Percentiles rank a stretch among this genome's conserved stretches.
Conservation (phyloP, 2,329 filamentous ascomycete genomes). For the Microcyclospora pomicola region DNA sequence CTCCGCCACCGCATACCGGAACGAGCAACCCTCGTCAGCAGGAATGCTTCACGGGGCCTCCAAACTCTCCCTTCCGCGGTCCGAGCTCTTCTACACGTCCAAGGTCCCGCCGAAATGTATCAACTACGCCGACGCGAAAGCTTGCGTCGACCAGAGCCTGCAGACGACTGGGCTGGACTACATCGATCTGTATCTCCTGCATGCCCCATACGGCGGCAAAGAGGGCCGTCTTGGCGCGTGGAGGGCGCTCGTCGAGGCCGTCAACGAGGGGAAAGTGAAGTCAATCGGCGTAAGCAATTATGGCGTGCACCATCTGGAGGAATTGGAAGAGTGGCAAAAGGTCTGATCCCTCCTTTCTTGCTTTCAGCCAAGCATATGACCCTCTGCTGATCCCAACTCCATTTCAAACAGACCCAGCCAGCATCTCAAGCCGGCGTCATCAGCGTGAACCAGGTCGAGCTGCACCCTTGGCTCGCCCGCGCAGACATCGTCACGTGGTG, state of each 20-base stretch:
- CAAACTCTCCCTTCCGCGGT: slow-evolving; percentile 38
- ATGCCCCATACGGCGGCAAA: slow-evolving; percentile 40
- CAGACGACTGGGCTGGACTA: slow-evolving; percentile 40
- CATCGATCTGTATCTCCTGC: slow-evolving; percentile 36
- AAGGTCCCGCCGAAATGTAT: slow-evolving; percentile 41
- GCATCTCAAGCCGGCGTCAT: slow-evolving; percentile 54
- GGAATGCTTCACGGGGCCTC: slow-evolving; percentile 30
- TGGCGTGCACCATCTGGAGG: slow-evolving; percentile 41
- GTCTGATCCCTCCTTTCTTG: slow-evolving; percentile 11
- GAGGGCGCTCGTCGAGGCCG: slow-evolving; percentile 41
- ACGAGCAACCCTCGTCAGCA: slow-evolving; percentile 41
- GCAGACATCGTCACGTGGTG: slow-evolving; percentile 71
- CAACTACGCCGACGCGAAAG: slow-evolving; percentile 51
- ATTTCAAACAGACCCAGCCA: slow-evolving; percentile 10
- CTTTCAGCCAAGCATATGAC: too few species aligned
- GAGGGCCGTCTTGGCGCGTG: slow-evolving; percentile 37
- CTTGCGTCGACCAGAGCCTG: slow-evolving; percentile 50
- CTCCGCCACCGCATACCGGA: slow-evolving; percentile 43
- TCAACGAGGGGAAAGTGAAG: slow-evolving; percentile 37
- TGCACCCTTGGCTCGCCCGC: slow-evolving; percentile 80
- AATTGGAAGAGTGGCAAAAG: slow-evolving; percentile 40
- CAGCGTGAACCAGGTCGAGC: slow-evolving; percentile 74
- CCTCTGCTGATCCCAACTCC: neutral
- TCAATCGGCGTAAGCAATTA: slow-evolving; percentile 43
- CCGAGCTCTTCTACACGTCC: slow-evolving; percentile 48